phyloP scores from a whole-genome alignment of 2,329 filamentous ascomycete species.

The Phyllosticta capitalensis region DNA sequence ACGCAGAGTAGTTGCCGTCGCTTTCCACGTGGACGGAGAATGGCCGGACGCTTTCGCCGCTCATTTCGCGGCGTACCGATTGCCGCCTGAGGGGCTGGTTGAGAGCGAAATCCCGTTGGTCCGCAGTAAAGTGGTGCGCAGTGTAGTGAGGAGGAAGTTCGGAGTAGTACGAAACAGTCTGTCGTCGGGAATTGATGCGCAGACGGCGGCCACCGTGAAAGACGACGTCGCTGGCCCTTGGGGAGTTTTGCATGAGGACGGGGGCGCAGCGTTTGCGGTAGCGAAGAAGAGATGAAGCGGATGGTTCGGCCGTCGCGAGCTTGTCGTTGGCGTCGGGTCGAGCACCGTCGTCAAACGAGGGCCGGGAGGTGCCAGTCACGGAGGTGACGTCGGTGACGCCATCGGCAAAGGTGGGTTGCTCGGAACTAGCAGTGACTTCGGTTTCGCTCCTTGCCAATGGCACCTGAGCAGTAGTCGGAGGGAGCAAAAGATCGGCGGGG shows the following conservation, averaged over 20 bases:
- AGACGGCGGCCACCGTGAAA: conserved; percentile 33
- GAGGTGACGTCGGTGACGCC: not conserved
- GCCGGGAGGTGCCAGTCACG: not conserved
- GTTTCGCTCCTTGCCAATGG: not conserved
- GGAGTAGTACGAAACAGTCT: conserved; percentile 33
- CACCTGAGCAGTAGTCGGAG: not conserved
- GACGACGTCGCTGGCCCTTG: conserved; percentile 38
- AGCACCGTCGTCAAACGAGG: not conserved
- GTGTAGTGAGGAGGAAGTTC: conserved; percentile 38
- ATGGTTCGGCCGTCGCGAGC: conserved; percentile 13
- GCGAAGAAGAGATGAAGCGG: conserved; percentile 30
- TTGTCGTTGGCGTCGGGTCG: not conserved
- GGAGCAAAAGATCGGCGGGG: conserved; percentile 20
- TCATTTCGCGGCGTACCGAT: not conserved
- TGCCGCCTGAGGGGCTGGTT: not conserved
- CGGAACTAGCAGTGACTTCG: not conserved
- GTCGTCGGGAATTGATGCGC: conserved; percentile 35
- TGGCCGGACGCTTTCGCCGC: not conserved
- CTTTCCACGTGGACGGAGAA: conserved; percentile 7
- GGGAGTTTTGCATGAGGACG: conserved; percentile 33
- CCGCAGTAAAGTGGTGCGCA: conserved; percentile 25
- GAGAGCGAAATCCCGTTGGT: conserved; percentile 1
- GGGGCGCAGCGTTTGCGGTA: conserved; percentile 41
- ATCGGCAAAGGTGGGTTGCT: not conserved
- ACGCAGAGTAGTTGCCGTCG: not conserved